Base-by-base conservation (phyloP, 2,329 filamentous ascomycete genomes). In the Phialocephala sp. region DNA sequence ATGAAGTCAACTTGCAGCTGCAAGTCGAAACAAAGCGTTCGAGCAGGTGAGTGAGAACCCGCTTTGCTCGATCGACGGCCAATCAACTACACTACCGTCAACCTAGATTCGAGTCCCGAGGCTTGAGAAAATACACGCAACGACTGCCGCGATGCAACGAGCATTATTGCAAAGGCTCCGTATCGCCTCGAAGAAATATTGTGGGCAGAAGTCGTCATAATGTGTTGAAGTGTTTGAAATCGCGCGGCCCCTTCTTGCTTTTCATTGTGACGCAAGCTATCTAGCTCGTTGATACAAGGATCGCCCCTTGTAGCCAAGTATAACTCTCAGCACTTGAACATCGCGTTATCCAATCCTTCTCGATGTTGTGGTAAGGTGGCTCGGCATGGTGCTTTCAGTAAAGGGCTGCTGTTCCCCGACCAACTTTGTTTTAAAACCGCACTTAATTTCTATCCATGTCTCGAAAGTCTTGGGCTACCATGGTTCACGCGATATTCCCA, bases 1-100 rank as follows among this genome's bases (percentile, higher is more conserved):
- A 54, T 54, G 50, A 54, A 54, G 22, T 54, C 50, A 54, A 54
- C 50, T 18, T 54, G 24, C 50, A 54, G 45, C 9, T 24, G n/a
- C 45, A 15, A 27, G 47, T 32, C 27, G 22, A 20, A 8, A 50
- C 8, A 8, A 12, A 9, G 12, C n/a, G 43, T 47, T 22, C 45
- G 20, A 11, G 45, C 18, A 24, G 15, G 35, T 56, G 52, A 24
- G 18, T 8, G n/a, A n/a, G 45, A 22, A 22, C n/a, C 14, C 20
- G 14, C 47, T 3, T 15, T 15, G 2, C 27, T 56, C 24, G 27
- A 36, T 56, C 52, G 11, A 35, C 52, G 24, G 22, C 52, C 35
- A 24, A 35, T 37, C 50, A 8, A 24, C 12, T 27, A 35, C 55
- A 12, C 32, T 22, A 57, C 55, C 35, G 15, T 57, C 35, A 55